These are phyloP conservation scores for Sclerotinia trifoliorum DNA, from an alignment of 2,329 filamentous ascomycete genomes.

Conservation along the genomic window DNA sequence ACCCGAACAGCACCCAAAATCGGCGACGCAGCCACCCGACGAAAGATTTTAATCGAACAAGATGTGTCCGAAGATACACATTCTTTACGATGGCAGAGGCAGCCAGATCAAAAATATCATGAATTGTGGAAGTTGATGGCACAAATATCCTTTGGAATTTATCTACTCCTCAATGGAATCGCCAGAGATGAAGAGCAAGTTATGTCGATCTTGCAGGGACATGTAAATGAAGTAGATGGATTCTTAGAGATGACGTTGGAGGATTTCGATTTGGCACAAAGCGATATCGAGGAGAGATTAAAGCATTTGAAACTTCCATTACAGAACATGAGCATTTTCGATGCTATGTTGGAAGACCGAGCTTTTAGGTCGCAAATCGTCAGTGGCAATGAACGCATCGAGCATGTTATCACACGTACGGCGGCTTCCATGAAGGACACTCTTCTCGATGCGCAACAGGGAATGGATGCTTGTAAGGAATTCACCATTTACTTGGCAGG, in stretches of 20 bases:
- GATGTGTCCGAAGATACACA: slow-evolving; percentile 68
- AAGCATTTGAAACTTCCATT: slow-evolving; percentile 80
- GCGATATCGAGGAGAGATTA: slow-evolving; percentile 78
- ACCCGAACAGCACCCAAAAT: slow-evolving; percentile 52
- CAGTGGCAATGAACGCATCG: slow-evolving; percentile 85
- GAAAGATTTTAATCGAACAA: slow-evolving; percentile 66
- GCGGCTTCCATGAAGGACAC: slow-evolving; percentile 72
- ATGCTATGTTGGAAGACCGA: slow-evolving; percentile 82
- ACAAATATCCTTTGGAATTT: slow-evolving; percentile 91
- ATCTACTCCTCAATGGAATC: slow-evolving; percentile 78
- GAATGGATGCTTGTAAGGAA: slow-evolving; percentile 71
- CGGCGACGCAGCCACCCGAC: slow-evolving; percentile 59
- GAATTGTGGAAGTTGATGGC: slow-evolving; percentile 87
- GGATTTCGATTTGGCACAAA: slow-evolving; percentile 74
- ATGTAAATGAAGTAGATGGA: slow-evolving; percentile 91
- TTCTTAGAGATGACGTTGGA: slow-evolving; percentile 85
- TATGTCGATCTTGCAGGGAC: slow-evolving; percentile 81
- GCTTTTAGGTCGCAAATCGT: slow-evolving; percentile 79
- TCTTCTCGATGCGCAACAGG: slow-evolving; percentile 75
- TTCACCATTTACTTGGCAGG: slow-evolving; percentile 73
- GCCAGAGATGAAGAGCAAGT: slow-evolving; percentile 89
- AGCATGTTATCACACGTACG: slow-evolving; percentile 82
- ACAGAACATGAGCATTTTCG: slow-evolving; percentile 77
- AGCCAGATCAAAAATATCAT: slow-evolving; percentile 74
- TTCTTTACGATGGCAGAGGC: slow-evolving; percentile 72